Conservation (phyloP, 352 stramenopile species). For the Globisporangium spiculum region DNA sequence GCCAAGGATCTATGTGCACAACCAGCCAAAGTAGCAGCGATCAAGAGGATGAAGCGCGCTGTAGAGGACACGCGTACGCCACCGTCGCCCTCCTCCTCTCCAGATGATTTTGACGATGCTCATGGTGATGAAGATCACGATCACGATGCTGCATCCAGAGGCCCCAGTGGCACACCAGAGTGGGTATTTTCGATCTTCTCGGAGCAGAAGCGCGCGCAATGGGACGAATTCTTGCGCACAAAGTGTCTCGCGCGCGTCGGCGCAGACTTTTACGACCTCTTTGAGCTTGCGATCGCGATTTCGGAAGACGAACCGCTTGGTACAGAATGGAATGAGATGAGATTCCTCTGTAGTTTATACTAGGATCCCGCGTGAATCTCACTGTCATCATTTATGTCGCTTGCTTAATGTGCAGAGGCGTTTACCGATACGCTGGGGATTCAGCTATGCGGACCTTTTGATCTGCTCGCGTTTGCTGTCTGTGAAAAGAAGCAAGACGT, state of each 20-base stretch:
- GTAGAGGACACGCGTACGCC: background rate
- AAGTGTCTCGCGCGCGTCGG: constrained; percentile 32
- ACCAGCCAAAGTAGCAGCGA: background rate
- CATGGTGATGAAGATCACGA: too few species aligned
- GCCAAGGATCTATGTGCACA: background rate
- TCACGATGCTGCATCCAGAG: background rate
- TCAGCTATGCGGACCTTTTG: constrained; percentile 46
- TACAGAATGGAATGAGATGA: constrained; percentile 13
- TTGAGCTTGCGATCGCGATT: constrained; percentile 36
- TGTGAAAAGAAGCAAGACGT: constrained; percentile 19
- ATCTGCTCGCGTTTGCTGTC: constrained; percentile 28
- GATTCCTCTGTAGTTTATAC: background rate
- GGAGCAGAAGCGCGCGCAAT: constrained; percentile 24
- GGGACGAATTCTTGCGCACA: constrained; percentile 36
- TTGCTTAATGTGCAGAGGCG: constrained; percentile 29
- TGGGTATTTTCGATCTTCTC: constrained; percentile 12
- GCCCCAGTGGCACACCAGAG: background rate
- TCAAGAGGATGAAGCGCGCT: background rate
- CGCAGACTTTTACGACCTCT: constrained; percentile 47
- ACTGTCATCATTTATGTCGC: background rate
- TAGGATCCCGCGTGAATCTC: background rate
- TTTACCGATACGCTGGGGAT: constrained; percentile 44
- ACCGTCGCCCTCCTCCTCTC: background rate
- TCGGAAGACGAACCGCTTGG: constrained; percentile 28
- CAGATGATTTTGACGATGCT: background rate